These are phyloP conservation scores for Globisporangium ultimum DNA, from an alignment of 352 stramenopile genomes.

Conservation along the genomic window DNA sequence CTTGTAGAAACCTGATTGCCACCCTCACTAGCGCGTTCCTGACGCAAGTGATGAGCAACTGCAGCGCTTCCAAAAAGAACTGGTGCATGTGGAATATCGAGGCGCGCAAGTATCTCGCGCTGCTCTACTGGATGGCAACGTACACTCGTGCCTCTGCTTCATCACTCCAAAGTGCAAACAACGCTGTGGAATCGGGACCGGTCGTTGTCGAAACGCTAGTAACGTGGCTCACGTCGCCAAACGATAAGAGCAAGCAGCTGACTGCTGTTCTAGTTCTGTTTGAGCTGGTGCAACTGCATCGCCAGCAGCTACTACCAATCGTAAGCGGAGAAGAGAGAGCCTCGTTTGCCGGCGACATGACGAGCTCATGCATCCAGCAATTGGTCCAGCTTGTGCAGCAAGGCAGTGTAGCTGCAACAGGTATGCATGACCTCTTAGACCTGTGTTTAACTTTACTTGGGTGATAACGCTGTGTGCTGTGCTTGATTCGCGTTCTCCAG, in stretches of 20 bases:
- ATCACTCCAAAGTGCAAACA: background rate
- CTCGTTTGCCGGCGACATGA: constrained; percentile 1
- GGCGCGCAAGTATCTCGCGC: constrained; percentile 38
- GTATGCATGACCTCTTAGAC: background rate
- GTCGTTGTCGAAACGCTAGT: constrained; percentile 36
- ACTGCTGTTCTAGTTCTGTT: constrained; percentile 54
- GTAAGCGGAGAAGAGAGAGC: background rate
- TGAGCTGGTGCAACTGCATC: constrained; percentile 48
- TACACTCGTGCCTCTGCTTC: background rate
- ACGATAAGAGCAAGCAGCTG: constrained; percentile 50
- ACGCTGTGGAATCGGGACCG: background rate
- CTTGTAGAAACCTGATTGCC: constrained; percentile 39
- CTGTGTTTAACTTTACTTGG: too few relatives aligned
- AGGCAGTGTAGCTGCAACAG: constrained; percentile 5
- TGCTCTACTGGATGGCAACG: constrained; percentile 56
- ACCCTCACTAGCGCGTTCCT: constrained; percentile 36
- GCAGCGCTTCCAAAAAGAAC: constrained; percentile 42
- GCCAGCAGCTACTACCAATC: background rate
- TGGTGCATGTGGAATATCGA: constrained; percentile 49
- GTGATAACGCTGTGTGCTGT: too few relatives aligned
- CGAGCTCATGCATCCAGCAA: constrained; percentile 2
- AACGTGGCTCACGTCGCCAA: constrained; percentile 20
- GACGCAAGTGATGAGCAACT: constrained; percentile 37
- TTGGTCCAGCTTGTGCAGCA: constrained; percentile 4
- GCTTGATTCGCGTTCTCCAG: background rate